A percentile compares a stretch with the other conserved stretches of the same genome.
phyloP scores from a whole-genome alignment of 805 yeast species.

The Candida ulmi region DNA sequence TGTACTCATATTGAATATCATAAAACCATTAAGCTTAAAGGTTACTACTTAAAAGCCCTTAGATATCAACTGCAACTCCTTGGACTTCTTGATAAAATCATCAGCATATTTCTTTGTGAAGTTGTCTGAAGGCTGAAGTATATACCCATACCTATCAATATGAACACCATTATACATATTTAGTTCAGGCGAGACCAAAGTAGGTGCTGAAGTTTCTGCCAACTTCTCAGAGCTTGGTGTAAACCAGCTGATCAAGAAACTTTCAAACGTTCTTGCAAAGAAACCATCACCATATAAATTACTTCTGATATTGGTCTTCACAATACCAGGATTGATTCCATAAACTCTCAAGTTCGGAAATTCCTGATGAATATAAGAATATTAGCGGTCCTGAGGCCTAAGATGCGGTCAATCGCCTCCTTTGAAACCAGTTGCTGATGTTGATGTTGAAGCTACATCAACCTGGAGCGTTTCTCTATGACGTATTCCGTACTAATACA shows the following conservation, averaged over 20 bases:
- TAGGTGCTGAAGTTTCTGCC: slow-evolving; percentile 26
- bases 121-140: slow-evolving; percentile 23
- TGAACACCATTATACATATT: slow-evolving; percentile 25
- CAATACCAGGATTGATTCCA: slow-evolving; percentile 37
- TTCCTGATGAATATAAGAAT: slow-evolving; percentile 37
- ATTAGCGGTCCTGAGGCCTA: slow-evolving; percentile 28
- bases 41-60: neutral
- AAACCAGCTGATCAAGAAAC: slow-evolving; percentile 25
- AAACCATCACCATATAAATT: slow-evolving; percentile 27
- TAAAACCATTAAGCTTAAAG: too few species aligned
- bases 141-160: slow-evolving; percentile 26
- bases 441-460: neutral
- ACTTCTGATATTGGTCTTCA: slow-evolving; percentile 30
- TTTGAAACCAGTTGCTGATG: neutral
- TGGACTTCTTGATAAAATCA: slow-evolving; percentile 21
- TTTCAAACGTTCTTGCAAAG: slow-evolving; percentile 23
- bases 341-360: slow-evolving; percentile 22
- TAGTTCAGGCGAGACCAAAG: slow-evolving; percentile 25
- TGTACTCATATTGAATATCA: too few species aligned
- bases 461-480: too few species aligned
- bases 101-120: slow-evolving; percentile 26
- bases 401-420: slow-evolving; percentile 33
- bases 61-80: slow-evolving; percentile 11
- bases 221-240: slow-evolving; percentile 29
- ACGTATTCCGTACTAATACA: too few species aligned